Percentiles rank a stretch among this genome's conserved stretches.
Evolutionary conservation across 306 rosid genomes (phyloP).

Genomic region (Senna tora): DNA sequence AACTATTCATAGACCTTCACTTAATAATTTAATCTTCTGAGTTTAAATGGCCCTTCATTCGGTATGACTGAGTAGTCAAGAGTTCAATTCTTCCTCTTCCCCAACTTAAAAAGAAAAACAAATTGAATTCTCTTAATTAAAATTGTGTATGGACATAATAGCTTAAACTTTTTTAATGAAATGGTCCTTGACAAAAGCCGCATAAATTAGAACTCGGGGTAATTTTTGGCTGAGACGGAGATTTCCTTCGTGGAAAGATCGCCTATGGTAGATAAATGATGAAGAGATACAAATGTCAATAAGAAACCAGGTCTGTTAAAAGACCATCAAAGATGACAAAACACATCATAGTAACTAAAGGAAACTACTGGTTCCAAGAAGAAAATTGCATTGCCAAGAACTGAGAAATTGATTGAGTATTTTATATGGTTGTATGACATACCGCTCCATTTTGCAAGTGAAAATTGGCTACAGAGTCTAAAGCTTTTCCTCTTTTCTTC

Average conservation of each 20-base stretch:
- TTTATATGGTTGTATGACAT: conserved; percentile 39
- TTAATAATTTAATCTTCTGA: background rate
- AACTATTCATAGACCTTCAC: background rate
- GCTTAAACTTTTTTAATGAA: background rate
- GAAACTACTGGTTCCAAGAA: conserved; percentile 31
- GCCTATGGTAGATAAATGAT: conserved; percentile 16
- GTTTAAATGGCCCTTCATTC: background rate
- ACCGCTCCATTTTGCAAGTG: conserved; percentile 99
- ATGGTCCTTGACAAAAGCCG: background rate
- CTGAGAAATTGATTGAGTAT: conserved; percentile 19
- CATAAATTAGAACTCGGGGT: conserved; percentile 28
- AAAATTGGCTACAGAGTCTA: conserved; percentile 94
- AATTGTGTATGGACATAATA: background rate
- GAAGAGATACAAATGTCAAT: conserved; percentile 16
- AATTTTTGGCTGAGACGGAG: conserved; percentile 17
- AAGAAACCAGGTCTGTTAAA: conserved; percentile 31
- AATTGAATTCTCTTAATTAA: background rate
- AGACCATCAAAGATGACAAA: conserved; percentile 29
- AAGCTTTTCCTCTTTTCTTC: conserved; percentile 97
- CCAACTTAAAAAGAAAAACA: too few species aligned
- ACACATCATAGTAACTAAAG: background rate
- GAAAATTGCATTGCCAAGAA: conserved; percentile 34
- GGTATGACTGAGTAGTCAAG: background rate
- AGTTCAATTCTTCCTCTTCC: background rate
- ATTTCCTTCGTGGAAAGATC: conserved; percentile 27